Conservation (phyloP, 768 basidiomycete species). For the Naematelia encephala region DNA sequence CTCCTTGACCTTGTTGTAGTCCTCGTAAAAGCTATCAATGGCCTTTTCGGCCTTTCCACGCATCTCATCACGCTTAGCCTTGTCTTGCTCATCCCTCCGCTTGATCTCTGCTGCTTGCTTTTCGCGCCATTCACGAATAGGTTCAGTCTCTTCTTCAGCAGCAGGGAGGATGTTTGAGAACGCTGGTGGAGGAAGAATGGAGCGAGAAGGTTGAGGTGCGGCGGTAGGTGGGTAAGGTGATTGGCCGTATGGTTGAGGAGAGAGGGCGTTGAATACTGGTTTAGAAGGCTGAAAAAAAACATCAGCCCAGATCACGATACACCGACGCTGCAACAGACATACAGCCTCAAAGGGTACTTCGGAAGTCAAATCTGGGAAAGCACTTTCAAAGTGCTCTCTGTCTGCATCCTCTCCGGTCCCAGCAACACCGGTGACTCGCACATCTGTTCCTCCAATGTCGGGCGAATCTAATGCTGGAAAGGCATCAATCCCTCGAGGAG, state of each 20-base stretch:
- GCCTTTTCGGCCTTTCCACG: slow-evolving; percentile 64
- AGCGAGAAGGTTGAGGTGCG: slow-evolving; percentile 24
- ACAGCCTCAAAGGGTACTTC: slow-evolving; percentile 44
- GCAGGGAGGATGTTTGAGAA: slow-evolving; percentile 41
- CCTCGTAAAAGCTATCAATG: slow-evolving; percentile 51
- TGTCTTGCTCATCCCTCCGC: slow-evolving; percentile 74
- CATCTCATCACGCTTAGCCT: slow-evolving; percentile 72
- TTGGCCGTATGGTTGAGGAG: slow-evolving; percentile 43
- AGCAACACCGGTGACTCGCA: slow-evolving; percentile 44
- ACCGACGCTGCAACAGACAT: slow-evolving; percentile 9
- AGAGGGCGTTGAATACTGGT: slow-evolving; percentile 44
- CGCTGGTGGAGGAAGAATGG: slow-evolving; percentile 45
- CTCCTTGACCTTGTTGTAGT: slow-evolving; percentile 77
- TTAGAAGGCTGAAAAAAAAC: slow-evolving; percentile 25
- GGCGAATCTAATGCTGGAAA: slow-evolving; percentile 33
- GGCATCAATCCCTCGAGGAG: slow-evolving; percentile 34
- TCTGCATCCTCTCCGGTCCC: slow-evolving; percentile 44
- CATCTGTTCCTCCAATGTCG: slow-evolving; percentile 21
- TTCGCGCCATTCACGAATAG: slow-evolving; percentile 76
- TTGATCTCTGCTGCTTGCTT: slow-evolving; percentile 79
- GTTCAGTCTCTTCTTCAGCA: slow-evolving; percentile 44
- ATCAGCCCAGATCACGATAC: neutral
- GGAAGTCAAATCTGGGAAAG: slow-evolving; percentile 44
- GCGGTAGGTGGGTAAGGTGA: slow-evolving; percentile 44
- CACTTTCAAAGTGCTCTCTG: slow-evolving; percentile 45